These are phyloP conservation scores for Lithohypha guttulata DNA, from an alignment of 2,329 filamentous ascomycete genomes.

Conservation along the genomic window DNA sequence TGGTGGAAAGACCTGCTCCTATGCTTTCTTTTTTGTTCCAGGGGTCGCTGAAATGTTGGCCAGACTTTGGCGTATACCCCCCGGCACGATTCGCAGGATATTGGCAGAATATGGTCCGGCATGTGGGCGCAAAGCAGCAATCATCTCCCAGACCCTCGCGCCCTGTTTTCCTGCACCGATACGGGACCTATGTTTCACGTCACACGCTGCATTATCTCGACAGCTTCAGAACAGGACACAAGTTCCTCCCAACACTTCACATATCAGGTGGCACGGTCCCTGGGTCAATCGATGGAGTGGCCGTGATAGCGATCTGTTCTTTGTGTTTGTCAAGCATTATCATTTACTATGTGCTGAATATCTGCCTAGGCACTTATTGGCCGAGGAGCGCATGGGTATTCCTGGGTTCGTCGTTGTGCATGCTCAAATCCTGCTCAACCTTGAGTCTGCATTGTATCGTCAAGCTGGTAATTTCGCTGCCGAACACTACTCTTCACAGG, in stretches of 20 bases:
- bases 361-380: constrained; percentile 45
- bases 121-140: constrained; percentile 39
- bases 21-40: constrained; percentile 86
- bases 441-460: constrained; percentile 70
- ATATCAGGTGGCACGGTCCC: constrained; percentile 72
- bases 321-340: constrained; percentile 82
- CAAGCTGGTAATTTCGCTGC: constrained; percentile 39
- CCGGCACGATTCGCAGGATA: constrained; percentile 59
- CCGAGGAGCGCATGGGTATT: constrained; percentile 50
- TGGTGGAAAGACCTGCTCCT: constrained; percentile 80
- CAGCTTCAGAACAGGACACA: constrained; percentile 55
- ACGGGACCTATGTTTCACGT: constrained; percentile 50
- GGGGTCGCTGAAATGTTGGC: constrained; percentile 75
- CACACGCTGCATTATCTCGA: constrained; percentile 48
- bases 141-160: constrained; percentile 51
- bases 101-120: constrained; percentile 55
- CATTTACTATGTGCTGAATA: constrained; percentile 69
- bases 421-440: constrained; percentile 64
- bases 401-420: constrained; percentile 74
- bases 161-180: constrained; percentile 59
- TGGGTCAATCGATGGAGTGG: constrained; percentile 83
- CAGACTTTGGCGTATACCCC: constrained; percentile 64
- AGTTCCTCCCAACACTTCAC: constrained; percentile 56
- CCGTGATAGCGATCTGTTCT: constrained; percentile 78
- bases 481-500: constrained; percentile 41